Evolutionary conservation across 2,329 filamentous ascomycete genomes (phyloP).

Genomic region (Neonectria magnoliae): DNA sequence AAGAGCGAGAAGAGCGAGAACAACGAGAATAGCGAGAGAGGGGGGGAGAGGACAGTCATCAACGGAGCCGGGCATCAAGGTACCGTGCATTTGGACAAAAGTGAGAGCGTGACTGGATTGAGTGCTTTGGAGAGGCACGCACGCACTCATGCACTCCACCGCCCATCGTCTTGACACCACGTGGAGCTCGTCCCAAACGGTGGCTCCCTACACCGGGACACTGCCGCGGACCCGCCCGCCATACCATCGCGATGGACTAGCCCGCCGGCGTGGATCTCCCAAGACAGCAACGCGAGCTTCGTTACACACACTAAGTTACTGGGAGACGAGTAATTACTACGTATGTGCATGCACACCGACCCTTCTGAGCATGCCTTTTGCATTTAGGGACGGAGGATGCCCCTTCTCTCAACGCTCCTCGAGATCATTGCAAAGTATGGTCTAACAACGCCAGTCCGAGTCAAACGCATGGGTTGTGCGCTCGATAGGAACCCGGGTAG

Average conservation of each 20-base stretch:
- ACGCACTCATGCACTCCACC: constrained; percentile 36
- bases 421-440: background rate
- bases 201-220: constrained; percentile 40
- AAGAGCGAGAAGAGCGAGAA: background rate
- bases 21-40: background rate
- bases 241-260: constrained; percentile 31
- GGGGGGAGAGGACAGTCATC: constrained; percentile 10
- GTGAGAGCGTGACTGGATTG: constrained; percentile 1
- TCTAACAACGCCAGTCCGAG: background rate
- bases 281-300: constrained; percentile 20
- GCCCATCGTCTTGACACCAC: constrained; percentile 40
- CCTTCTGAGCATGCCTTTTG: constrained; percentile 9
- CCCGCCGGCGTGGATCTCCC: constrained; percentile 27
- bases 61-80: constrained; percentile 6
- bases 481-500: background rate
- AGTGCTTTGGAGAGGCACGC: constrained; percentile 21
- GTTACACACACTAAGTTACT: constrained; percentile 11
- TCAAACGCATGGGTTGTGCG: background rate
- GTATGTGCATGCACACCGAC: constrained; percentile 1
- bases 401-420: constrained; percentile 1
- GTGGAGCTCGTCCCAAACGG: constrained; percentile 42
- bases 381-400: constrained; percentile 2
- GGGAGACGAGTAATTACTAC: constrained; percentile 7
- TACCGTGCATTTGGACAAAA: background rate
- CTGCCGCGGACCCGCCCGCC: constrained; percentile 43